These are phyloP conservation scores for Taphrina pruni DNA, from an alignment of 1,139 yeast genomes.

Conservation along the genomic window DNA sequence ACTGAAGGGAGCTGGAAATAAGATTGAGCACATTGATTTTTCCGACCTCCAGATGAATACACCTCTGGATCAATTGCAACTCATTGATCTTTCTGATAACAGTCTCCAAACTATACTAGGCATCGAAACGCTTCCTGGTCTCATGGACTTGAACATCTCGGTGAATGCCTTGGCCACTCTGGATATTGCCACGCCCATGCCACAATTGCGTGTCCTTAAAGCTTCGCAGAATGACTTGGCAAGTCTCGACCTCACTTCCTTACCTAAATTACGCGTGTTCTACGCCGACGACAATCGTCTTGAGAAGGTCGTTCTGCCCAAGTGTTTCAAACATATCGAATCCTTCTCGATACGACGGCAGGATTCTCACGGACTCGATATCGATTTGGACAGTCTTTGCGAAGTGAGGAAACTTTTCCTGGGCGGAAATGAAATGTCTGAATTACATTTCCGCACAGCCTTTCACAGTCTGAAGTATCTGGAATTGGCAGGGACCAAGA, in stretches of 20 bases:
- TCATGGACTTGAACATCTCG: conserved; percentile 45
- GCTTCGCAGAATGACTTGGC: conserved; percentile 43
- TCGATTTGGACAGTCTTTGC: conserved; percentile 35
- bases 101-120: conserved; percentile 48
- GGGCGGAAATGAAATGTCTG: conserved; percentile 47
- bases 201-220: conserved; percentile 45
- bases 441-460: conserved; percentile 47
- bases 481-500: conserved; percentile 50
- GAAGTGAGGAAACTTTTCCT: conserved; percentile 49
- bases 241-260: conserved; percentile 43
- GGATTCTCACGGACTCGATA: not conserved
- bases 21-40: conserved; percentile 48
- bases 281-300: conserved; percentile 48
- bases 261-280: conserved; percentile 47
- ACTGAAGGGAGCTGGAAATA: conserved; percentile 49
- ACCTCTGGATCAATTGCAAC: conserved; percentile 47
- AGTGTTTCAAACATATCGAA: conserved; percentile 43
- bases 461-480: conserved; percentile 51
- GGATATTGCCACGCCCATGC: conserved; percentile 36
- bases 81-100: conserved; percentile 48
- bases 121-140: conserved; percentile 45
- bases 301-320: conserved; percentile 42
- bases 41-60: conserved; percentile 12
- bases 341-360: conserved; percentile 46
- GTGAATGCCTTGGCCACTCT: conserved; percentile 43